Evolutionary conservation across 352 stramenopile species (phyloP).

Genomic region (Stramenopiles sp.): DNA sequence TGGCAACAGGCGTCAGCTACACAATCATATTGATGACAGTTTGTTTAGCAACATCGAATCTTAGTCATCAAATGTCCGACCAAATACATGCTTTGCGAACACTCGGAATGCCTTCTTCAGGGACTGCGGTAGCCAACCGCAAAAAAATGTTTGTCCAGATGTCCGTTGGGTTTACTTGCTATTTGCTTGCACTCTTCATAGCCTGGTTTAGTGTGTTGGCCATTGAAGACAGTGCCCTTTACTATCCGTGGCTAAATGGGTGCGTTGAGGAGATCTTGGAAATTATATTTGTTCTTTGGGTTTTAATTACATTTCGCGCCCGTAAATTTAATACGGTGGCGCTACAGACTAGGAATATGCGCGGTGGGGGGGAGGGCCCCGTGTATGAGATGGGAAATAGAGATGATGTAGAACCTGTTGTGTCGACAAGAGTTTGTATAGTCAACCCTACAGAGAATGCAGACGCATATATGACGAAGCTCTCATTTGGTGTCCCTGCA

Average conservation of each 20-base stretch:
- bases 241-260: not conserved
- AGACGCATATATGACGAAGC: no score
- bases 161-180: not conserved
- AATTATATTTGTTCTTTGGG: not conserved
- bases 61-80: not conserved
- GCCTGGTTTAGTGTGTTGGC: not conserved
- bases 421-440: not conserved
- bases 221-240: not conserved
- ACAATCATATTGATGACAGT: not conserved
- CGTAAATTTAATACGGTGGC: not conserved
- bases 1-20: not conserved
- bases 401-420: not conserved
- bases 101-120: not conserved
- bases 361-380: no score
- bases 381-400: not conserved
- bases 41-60: not conserved
- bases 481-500: no score
- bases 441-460: not conserved
- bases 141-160: not conserved
- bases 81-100: not conserved
- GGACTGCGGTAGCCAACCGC: not conserved
- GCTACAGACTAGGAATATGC: not conserved
- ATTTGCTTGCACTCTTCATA: not conserved
- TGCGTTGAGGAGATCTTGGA: not conserved
- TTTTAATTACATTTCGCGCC: not conserved